These are phyloP conservation scores for Senecio squalidus DNA, from an alignment of 140 eudicot genomes.

Conservation along the genomic window DNA sequence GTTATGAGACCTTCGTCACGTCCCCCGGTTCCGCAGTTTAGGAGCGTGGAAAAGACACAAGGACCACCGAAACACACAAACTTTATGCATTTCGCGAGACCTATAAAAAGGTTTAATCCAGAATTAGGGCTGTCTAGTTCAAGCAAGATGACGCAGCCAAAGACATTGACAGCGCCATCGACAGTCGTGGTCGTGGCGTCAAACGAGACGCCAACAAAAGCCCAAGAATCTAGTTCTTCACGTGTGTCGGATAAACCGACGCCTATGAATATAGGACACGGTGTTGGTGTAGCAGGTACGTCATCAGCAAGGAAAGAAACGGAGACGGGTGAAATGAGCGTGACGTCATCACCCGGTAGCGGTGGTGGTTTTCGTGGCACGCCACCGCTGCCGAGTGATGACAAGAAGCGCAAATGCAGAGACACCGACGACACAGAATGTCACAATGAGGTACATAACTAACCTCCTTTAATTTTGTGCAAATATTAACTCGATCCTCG, in stretches of 20 bases:
- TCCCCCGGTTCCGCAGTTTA: constrained; percentile 25
- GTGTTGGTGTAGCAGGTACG: constrained; percentile 13
- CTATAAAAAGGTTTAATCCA: background rate
- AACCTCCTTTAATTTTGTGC: too few relatives aligned
- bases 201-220: background rate
- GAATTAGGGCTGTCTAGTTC: constrained; percentile 17
- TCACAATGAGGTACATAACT: constrained; percentile 43
- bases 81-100: constrained; percentile 36
- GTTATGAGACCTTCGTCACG: constrained; percentile 19
- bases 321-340: constrained; percentile 31
- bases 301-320: constrained; percentile 13
- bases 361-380: constrained; percentile 25
- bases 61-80: constrained; percentile 24
- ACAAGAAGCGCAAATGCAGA: constrained; percentile 46
- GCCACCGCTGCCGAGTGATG: constrained; percentile 17
- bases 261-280: constrained; percentile 20
- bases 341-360: constrained; percentile 48
- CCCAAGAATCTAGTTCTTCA: constrained; percentile 30
- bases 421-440: constrained; percentile 37
- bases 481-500: too few relatives aligned
- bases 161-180: constrained; percentile 13
- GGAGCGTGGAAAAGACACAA: constrained; percentile 11
- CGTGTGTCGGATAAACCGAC: constrained; percentile 24
- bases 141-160: too few relatives aligned
- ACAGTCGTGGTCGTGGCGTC: constrained; percentile 20